A percentile compares a stretch with the other conserved stretches of the same genome.
Conservation (phyloP, 768 basidiomycete genomes). For the Pisolithus marmoratus region DNA sequence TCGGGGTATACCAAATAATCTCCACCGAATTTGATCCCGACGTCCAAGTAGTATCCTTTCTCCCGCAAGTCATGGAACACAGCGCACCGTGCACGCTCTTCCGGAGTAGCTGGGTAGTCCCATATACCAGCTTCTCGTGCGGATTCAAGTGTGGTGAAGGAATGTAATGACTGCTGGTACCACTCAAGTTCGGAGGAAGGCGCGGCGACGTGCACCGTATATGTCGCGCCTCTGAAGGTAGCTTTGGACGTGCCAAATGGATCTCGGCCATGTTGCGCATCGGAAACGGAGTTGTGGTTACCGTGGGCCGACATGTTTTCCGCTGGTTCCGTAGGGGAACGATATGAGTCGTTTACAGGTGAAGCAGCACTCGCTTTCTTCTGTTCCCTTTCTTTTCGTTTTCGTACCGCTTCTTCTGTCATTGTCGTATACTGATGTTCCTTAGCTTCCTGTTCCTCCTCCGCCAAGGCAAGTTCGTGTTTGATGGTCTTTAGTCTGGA, state of each 20-base stretch:
- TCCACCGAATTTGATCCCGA: slow-evolving; percentile 91
- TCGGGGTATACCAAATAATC: slow-evolving; percentile 97
- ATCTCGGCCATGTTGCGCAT: background rate
- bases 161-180: slow-evolving; percentile 47
- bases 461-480: slow-evolving; percentile 44
- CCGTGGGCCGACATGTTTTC: background rate
- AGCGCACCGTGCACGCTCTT: slow-evolving; percentile 69
- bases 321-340: background rate
- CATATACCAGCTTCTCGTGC: slow-evolving; percentile 71
- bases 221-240: slow-evolving; percentile 19
- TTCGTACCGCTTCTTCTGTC: slow-evolving; percentile 59
- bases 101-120: slow-evolving; percentile 60
- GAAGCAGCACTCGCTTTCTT: slow-evolving; percentile 25
- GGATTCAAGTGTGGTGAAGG: slow-evolving; percentile 50
- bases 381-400: slow-evolving; percentile 67
- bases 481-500: slow-evolving; percentile 41
- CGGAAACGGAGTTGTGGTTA: background rate
- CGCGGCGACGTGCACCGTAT: slow-evolving; percentile 63
- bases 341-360: slow-evolving; percentile 10
- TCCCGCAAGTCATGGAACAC: slow-evolving; percentile 81
- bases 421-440: slow-evolving; percentile 39
- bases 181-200: slow-evolving; percentile 59
- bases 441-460: slow-evolving; percentile 45
- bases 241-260: background rate
- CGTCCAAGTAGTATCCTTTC: slow-evolving; percentile 82